phyloP scores from a whole-genome alignment of 2,329 filamentous ascomycete species.

The Aspergillus floridensis region DNA sequence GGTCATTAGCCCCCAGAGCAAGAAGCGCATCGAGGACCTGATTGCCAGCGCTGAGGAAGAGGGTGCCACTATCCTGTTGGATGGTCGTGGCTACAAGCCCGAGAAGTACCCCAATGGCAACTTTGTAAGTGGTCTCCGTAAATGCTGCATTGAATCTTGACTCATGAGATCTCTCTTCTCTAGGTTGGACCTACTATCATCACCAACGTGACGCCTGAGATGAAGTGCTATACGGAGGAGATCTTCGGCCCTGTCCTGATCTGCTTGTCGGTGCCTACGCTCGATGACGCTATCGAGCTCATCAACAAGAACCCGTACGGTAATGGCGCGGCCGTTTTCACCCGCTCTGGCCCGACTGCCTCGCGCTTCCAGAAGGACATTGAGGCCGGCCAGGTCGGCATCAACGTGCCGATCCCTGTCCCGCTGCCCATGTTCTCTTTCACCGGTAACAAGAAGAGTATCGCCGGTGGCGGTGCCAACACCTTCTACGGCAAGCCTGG shows the following conservation, averaged over 20 bases:
- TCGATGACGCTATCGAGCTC: conserved; percentile 61
- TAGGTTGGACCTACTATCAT: conserved; percentile 64
- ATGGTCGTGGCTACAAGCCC: conserved; percentile 60
- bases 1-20: conserved; percentile 62
- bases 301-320: conserved; percentile 68
- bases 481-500: conserved; percentile 96
- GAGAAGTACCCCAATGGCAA: conserved; percentile 65
- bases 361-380: conserved; percentile 63
- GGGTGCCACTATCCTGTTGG: conserved; percentile 62
- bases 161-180: not conserved
- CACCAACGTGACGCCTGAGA: conserved; percentile 62
- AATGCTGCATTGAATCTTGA: not conserved
- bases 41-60: conserved; percentile 62
- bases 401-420: conserved; percentile 66
- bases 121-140: conserved; percentile 49
- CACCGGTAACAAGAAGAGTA: conserved; percentile 77
- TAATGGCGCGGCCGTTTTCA: conserved; percentile 67
- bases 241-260: conserved; percentile 67
- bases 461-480: conserved; percentile 86
- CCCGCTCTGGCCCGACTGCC: conserved; percentile 59
- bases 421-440: conserved; percentile 62
- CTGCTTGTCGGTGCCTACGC: conserved; percentile 58
- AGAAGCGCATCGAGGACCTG: conserved; percentile 61
- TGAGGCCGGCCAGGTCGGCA: conserved; percentile 64
- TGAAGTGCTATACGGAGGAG: conserved; percentile 66